Base-by-base conservation (phyloP, 345 rosid genomes). In the Rhizophora apiculata region DNA sequence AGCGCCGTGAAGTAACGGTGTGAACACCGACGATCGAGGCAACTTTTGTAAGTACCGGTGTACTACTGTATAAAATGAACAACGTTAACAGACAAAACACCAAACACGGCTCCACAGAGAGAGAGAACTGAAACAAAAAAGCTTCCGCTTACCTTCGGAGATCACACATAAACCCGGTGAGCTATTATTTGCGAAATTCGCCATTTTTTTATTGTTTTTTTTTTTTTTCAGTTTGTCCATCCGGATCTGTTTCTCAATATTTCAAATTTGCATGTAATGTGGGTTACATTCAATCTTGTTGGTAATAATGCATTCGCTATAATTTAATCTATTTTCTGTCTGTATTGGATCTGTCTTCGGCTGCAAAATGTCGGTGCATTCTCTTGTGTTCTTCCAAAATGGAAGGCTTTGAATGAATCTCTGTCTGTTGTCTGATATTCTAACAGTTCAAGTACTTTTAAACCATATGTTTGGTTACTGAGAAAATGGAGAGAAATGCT, bases 1-100 rank as follows among this genome's bases (percentile, higher is more conserved):
- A 34, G 66, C 82, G 70, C 70, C 79, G 88, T 90, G 53, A 79
- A 69, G 58, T 78, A 78, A 82, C 93, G 72, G 70, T 85, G 90
- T 81, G 67, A 78, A 77, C 88, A 83, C 88, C 88, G 89, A 88
- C 91, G 49, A 43, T 2, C 2, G 18, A 43, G 49, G 49, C 49
- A 43, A 43, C 49, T 2, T 43, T 43, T 89, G 64, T 62, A 27
- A 30, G 27, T 7, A 6, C 20, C 8, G 9, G 51, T 20, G 56
- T 36, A 71, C 56, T 53, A 67, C 60, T 49, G 63, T 75, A 78
- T 72, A 46, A 64, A 76, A 63, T 21, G 69, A 54, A 48, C 55
- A 63, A 52, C 67, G 78, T 72, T 55, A 71, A 82, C 77, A 78
- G 78, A 63, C 74, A 37, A 61, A 73, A 70, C 86, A 68, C 70